Evolutionary conservation across 1,284 basidiomycete species (phyloP).

Genomic region (Naganishia liquefaciens): DNA sequence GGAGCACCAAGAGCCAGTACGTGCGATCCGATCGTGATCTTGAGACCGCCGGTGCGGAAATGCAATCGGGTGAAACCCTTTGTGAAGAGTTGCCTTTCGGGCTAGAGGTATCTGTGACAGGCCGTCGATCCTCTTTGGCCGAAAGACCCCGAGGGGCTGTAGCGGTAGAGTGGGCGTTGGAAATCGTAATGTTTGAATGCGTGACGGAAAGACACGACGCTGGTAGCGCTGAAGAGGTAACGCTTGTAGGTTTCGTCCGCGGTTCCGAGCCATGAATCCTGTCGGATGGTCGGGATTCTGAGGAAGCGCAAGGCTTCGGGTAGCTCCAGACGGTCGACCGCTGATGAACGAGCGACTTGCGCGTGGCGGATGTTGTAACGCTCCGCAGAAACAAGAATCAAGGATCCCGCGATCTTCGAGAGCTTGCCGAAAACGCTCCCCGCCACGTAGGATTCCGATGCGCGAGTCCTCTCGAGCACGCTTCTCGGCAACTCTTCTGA

Average conservation of each 20-base stretch:
- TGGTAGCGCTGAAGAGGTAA: not conserved
- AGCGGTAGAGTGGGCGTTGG: conserved; percentile 7
- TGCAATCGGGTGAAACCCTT: conserved; percentile 1
- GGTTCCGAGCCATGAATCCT: conserved; percentile 1
- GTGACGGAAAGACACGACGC: not conserved
- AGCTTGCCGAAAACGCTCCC: not conserved
- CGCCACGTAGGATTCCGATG: not conserved
- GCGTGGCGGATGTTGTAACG: not conserved
- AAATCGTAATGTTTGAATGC: conserved; percentile 18
- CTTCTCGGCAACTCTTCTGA: conserved; percentile 5
- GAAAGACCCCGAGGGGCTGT: conserved; percentile 23
- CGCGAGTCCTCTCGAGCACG: not conserved
- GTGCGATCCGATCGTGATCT: conserved; percentile 3
- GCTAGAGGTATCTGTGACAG: not conserved
- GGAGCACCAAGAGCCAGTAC: conserved; percentile 16
- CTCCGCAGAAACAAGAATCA: conserved; percentile 20
- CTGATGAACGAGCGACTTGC: conserved; percentile 6
- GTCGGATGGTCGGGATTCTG: too few species aligned
- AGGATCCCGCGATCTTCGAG: not conserved
- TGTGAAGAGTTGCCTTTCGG: conserved; percentile 2
- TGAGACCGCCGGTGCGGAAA: not conserved
- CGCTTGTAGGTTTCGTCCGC: not conserved
- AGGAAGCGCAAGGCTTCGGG: too few species aligned
- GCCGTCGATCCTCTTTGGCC: conserved; percentile 7
- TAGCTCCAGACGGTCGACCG: not conserved